Percentiles rank a stretch among this genome's conserved stretches.
Evolutionary conservation across 768 basidiomycete genomes (phyloP).

Genomic region (Collybia mongolica): DNA sequence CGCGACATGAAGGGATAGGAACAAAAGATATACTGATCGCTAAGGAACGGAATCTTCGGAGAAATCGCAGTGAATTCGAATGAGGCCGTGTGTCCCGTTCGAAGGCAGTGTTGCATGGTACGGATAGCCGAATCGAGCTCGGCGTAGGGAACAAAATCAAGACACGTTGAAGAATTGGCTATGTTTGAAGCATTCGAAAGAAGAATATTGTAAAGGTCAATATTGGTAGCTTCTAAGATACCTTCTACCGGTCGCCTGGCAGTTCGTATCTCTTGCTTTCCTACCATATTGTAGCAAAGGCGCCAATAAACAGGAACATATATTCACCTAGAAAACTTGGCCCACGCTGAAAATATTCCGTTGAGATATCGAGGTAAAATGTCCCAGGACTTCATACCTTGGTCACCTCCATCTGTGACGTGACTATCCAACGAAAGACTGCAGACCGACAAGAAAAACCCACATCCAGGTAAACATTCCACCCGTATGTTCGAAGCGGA

Average conservation of each 20-base stretch:
- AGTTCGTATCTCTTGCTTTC: no score
- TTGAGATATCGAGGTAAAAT: background rate
- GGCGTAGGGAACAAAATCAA: slow-evolving; percentile 20
- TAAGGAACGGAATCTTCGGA: slow-evolving; percentile 28
- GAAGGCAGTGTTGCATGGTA: slow-evolving; percentile 18
- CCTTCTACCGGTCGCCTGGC: no score
- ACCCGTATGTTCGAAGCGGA: slow-evolving; percentile 33
- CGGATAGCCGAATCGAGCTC: slow-evolving; percentile 20
- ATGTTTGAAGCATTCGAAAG: background rate
- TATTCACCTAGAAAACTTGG: no score
- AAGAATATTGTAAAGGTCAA: background rate
- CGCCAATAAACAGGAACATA: no score
- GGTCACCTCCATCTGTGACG: slow-evolving; percentile 15
- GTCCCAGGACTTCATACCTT: slow-evolving; percentile 4
- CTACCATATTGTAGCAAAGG: no score
- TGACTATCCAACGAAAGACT: slow-evolving; percentile 33
- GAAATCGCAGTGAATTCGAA: slow-evolving; percentile 39
- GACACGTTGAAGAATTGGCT: background rate
- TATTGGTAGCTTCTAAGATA: no score
- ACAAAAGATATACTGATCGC: slow-evolving; percentile 37
- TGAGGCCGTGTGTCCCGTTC: slow-evolving; percentile 10
- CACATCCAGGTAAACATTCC: slow-evolving; percentile 30
- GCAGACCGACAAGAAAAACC: slow-evolving; percentile 30
- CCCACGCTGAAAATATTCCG: background rate
- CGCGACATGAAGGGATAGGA: slow-evolving; percentile 41